Conservation (phyloP, 2,329 filamentous ascomycete genomes). For the Thermoascus crustaceus region DNA sequence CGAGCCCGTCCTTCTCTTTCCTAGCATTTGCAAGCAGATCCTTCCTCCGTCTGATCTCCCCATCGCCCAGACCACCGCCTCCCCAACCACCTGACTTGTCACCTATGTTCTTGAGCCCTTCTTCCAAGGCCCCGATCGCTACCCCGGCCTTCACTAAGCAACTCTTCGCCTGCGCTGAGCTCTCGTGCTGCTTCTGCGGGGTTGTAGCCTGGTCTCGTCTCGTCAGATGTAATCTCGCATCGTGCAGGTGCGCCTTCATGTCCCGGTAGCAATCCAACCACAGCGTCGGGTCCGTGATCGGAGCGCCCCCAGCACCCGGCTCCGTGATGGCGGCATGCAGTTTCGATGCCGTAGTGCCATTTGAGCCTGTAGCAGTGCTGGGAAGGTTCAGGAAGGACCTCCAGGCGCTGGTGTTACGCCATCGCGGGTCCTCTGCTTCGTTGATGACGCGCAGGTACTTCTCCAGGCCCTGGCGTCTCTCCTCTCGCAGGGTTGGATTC, state of each 20-base stretch:
- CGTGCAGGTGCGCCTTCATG: slow-evolving; percentile 53
- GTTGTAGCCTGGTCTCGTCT: slow-evolving; percentile 51
- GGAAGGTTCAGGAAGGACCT: slow-evolving; percentile 52
- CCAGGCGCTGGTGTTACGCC: slow-evolving; percentile 51
- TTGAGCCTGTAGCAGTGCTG: slow-evolving; percentile 25
- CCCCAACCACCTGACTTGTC: slow-evolving; percentile 19
- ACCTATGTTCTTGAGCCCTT: slow-evolving; percentile 42
- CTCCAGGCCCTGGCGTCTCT: slow-evolving; percentile 49
- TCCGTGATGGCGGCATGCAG: slow-evolving; percentile 38
- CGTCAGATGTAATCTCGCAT: slow-evolving; percentile 51
- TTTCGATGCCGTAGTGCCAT: slow-evolving; percentile 26
- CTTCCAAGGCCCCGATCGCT: slow-evolving; percentile 49
- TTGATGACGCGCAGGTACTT: slow-evolving; percentile 53
- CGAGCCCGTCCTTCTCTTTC: slow-evolving; percentile 56
- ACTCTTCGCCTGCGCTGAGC: slow-evolving; percentile 54
- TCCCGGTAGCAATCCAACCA: slow-evolving; percentile 57
- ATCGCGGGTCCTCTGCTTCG: slow-evolving; percentile 46
- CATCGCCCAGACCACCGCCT: slow-evolving; percentile 45
- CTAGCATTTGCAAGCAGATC: slow-evolving; percentile 50
- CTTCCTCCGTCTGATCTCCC: slow-evolving; percentile 50
- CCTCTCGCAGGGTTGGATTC: slow-evolving; percentile 49
- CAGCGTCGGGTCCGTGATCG: slow-evolving; percentile 46
- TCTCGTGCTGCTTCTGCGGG: slow-evolving; percentile 54
- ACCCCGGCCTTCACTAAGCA: slow-evolving; percentile 49
- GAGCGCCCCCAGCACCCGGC: slow-evolving; percentile 23